These are phyloP conservation scores for Lycium barbarum DNA, from an alignment of 257 asterid genomes.

Conservation along the genomic window DNA sequence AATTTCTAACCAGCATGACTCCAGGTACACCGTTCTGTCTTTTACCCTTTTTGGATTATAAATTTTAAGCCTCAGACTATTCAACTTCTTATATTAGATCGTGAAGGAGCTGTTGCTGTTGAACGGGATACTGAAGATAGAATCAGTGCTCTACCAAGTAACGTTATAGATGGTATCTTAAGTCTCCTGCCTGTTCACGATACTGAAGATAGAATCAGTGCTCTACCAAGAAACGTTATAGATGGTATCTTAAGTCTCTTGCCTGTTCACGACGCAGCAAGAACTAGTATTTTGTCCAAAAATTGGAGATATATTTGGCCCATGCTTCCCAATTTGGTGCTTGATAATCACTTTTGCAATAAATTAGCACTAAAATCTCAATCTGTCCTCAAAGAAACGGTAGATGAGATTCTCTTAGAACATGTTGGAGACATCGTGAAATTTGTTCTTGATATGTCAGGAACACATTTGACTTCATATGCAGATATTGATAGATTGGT, in stretches of 20 bases:
- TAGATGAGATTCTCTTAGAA: conserved; percentile 12
- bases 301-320: conserved; percentile 38
- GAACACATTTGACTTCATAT: neutral
- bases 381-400: neutral
- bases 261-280: conserved; percentile 35
- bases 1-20: too few relatives aligned
- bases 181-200: neutral
- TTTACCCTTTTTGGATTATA: neutral
- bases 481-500: conserved; percentile 22
- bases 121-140: neutral
- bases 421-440: conserved; percentile 17
- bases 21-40: neutral
- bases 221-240: conserved; percentile 32
- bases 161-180: conserved; percentile 30
- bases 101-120: too few relatives aligned
- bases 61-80: neutral
- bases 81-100: neutral
- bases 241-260: conserved; percentile 18
- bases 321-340: neutral
- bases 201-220: conserved; percentile 22
- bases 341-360: conserved; percentile 1
- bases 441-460: conserved; percentile 24
- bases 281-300: conserved; percentile 35
- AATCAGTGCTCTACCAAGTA: conserved; percentile 32
- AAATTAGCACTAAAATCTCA: neutral